Conservation (phyloP, 2,329 filamentous ascomycete genomes). For the Ophidiomyces ophidiicola region DNA sequence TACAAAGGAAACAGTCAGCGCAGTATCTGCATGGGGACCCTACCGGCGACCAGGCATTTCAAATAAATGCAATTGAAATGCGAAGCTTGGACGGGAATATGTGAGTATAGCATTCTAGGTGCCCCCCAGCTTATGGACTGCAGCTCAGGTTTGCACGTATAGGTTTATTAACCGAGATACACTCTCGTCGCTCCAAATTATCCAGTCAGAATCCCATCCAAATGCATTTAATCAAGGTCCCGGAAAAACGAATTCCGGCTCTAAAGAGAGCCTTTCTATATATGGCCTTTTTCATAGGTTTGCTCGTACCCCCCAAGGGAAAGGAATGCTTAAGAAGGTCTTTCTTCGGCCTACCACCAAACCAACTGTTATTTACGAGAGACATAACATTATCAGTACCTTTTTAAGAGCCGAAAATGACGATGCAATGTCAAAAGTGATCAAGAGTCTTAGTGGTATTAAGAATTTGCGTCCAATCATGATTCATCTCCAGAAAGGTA, state of each 20-base stretch:
- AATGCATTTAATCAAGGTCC: constrained; percentile 66
- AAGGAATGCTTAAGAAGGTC: constrained; percentile 57
- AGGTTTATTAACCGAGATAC: constrained; percentile 79
- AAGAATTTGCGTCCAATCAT: constrained; percentile 63
- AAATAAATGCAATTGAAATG: constrained; percentile 56
- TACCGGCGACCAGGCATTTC: constrained; percentile 44
- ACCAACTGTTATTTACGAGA: constrained; percentile 53
- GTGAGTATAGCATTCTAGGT: constrained; percentile 29
- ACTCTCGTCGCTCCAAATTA: constrained; percentile 68
- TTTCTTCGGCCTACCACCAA: constrained; percentile 70
- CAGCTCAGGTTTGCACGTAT: constrained; percentile 23
- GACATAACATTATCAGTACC: constrained; percentile 56
- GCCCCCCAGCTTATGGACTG: neutral
- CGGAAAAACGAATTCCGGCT: constrained; percentile 46
- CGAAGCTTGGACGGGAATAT: constrained; percentile 56
- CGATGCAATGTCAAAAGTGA: constrained; percentile 43
- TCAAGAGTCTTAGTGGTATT: constrained; percentile 53
- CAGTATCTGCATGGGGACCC: constrained; percentile 51
- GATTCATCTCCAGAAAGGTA: constrained; percentile 62
- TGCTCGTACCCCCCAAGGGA: constrained; percentile 68
- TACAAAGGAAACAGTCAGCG: constrained; percentile 55
- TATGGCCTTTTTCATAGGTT: constrained; percentile 70
- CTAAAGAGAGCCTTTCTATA: constrained; percentile 71
- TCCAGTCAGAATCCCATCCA: constrained; percentile 70
- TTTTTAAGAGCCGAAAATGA: constrained; percentile 58